Percentiles rank a stretch among this genome's conserved stretches.
These are phyloP conservation scores for Peronosclerospora sorghi DNA, from an alignment of 352 stramenopile genomes.

Conservation along the genomic window DNA sequence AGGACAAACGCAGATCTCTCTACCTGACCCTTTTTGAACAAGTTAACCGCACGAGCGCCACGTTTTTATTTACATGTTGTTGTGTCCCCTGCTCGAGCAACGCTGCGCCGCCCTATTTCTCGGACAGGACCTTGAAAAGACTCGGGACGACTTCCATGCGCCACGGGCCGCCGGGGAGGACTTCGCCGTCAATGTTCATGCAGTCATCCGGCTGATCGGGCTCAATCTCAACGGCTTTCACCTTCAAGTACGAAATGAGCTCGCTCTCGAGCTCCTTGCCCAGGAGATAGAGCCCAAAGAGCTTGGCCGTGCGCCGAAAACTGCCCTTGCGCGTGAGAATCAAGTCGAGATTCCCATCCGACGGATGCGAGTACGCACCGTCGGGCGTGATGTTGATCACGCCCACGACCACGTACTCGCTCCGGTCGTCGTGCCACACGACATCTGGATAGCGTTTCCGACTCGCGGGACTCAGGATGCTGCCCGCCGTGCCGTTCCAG, in stretches of 20 bases:
- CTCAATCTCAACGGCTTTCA: slow-evolving; percentile 64
- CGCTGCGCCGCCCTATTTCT: slow-evolving; percentile 68
- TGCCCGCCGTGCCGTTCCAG: slow-evolving; percentile 43
- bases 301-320: slow-evolving; percentile 29
- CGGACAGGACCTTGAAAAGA: slow-evolving; percentile 77
- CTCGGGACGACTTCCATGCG: slow-evolving; percentile 81
- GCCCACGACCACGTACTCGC: slow-evolving; percentile 57
- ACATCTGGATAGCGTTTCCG: slow-evolving; percentile 43
- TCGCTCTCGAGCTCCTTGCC: slow-evolving; percentile 61
- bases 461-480: slow-evolving; percentile 51
- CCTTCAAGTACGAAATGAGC: slow-evolving; percentile 66
- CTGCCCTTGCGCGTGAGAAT: slow-evolving; percentile 65
- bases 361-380: slow-evolving; percentile 59
- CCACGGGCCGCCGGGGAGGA: slow-evolving; percentile 52
- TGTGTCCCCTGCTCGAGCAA: too few species aligned
- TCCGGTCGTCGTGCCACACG: slow-evolving; percentile 52
- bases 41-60: too few species aligned
- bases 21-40: too few species aligned
- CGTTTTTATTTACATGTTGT: too few species aligned
- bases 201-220: slow-evolving; percentile 46
- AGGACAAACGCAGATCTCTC: too few species aligned
- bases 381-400: slow-evolving; percentile 65
- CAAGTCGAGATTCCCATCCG: slow-evolving; percentile 66
- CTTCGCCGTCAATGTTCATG: slow-evolving; percentile 81
- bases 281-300: slow-evolving; percentile 55